These are phyloP conservation scores for Penicillium crustosum DNA, from an alignment of 2,329 filamentous ascomycete genomes.

Conservation along the genomic window DNA sequence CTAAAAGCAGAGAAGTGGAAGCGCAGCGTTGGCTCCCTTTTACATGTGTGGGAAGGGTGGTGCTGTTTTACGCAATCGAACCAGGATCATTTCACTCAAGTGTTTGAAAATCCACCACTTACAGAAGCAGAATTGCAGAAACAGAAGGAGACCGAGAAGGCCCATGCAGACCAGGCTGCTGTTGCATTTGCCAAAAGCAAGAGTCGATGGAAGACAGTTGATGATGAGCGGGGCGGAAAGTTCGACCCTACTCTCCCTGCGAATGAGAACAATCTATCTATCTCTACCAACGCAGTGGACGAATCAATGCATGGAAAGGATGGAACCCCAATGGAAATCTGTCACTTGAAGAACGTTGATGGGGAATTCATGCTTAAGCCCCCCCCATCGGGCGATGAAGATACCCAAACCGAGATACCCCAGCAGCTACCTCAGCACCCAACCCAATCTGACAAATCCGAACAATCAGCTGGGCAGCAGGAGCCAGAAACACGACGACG, in stretches of 20 bases:
- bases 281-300: conserved; percentile 29
- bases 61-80: conserved; percentile 69
- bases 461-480: conserved; percentile 22
- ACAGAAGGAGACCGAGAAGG: conserved; percentile 41
- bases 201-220: conserved; percentile 49
- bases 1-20: conserved; percentile 83
- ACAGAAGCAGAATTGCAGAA: conserved; percentile 47
- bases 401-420: conserved; percentile 19
- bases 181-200: conserved; percentile 43
- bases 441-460: conserved; percentile 15
- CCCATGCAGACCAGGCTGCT: conserved; percentile 41
- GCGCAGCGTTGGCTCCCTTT: conserved; percentile 67
- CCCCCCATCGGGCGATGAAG: conserved; percentile 23
- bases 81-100: conserved; percentile 67
- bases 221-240: conserved; percentile 39
- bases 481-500: conserved; percentile 33
- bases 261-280: conserved; percentile 28
- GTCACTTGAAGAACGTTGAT: conserved; percentile 44
- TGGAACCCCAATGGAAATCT: conserved; percentile 49
- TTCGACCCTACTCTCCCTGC: conserved; percentile 30
- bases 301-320: conserved; percentile 27
- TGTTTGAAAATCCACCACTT: conserved; percentile 70
- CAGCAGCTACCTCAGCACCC: conserved; percentile 13
- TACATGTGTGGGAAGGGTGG: conserved; percentile 67
- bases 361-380: conserved; percentile 41